Conservation (phyloP, 768 basidiomycete species). For the Amanita thiersii region DNA sequence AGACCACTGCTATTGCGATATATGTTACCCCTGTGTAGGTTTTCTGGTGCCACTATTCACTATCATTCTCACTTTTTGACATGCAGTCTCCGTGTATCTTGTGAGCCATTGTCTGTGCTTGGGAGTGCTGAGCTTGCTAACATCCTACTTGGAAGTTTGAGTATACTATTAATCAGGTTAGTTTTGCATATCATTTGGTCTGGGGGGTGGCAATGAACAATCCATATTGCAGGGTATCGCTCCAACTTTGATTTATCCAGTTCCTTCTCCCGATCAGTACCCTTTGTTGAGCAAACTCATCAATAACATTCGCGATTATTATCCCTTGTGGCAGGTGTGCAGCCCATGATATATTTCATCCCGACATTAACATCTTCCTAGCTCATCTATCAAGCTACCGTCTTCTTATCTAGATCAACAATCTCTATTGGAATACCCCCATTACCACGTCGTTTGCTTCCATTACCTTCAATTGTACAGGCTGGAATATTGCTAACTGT, state of each 20-base stretch:
- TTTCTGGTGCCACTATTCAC: not conserved
- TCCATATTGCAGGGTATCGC: constrained; percentile 68
- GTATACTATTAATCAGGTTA: constrained; percentile 84
- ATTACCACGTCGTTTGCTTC: constrained; percentile 57
- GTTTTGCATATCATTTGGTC: not conserved
- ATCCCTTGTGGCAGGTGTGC: constrained; percentile 86
- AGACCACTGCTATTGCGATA: constrained; percentile 73
- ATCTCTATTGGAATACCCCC: constrained; percentile 81
- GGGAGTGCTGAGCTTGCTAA: constrained; percentile 3
- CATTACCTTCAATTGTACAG: constrained; percentile 74
- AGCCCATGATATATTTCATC: constrained; percentile 34
- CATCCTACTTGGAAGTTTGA: constrained; percentile 52
- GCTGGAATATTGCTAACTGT: constrained; percentile 54
- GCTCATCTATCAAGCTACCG: constrained; percentile 85
- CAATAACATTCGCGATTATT: constrained; percentile 82
- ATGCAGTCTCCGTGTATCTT: constrained; percentile 34
- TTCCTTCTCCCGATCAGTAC: constrained; percentile 55
- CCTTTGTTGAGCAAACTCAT: constrained; percentile 71
- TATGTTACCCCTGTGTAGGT: constrained; percentile 91
- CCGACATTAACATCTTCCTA: constrained; percentile 21
- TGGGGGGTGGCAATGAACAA: not conserved
- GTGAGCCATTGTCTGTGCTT: constrained; percentile 21
- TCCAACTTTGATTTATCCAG: constrained; percentile 83
- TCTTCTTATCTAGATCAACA: constrained; percentile 89
- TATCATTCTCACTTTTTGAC: not conserved